phyloP scores from a whole-genome alignment of 495 filamentous ascomycete genomes.

The Cairneyella variabilis region DNA sequence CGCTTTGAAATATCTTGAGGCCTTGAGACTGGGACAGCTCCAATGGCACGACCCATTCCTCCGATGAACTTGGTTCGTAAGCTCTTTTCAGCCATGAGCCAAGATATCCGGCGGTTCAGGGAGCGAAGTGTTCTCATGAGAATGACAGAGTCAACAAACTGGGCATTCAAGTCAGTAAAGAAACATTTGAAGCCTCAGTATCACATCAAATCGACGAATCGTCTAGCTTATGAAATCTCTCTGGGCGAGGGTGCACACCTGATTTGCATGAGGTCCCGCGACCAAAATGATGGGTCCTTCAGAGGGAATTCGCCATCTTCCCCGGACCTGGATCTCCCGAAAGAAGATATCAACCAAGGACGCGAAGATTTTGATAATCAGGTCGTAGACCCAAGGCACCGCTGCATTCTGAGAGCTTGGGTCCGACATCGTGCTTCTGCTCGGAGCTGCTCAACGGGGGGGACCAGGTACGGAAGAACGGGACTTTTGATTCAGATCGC shows the following conservation, averaged over 20 bases:
- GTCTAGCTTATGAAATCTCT: too few relatives aligned
- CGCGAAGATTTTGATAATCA: slow-evolving; percentile 2
- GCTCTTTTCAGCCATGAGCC: slow-evolving; percentile 16
- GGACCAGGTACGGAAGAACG: too few relatives aligned
- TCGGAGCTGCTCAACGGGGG: too few relatives aligned
- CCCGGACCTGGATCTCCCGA: slow-evolving; percentile 10
- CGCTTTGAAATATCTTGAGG: slow-evolving; percentile 84
- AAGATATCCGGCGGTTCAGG: slow-evolving; percentile 16
- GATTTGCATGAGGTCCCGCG: slow-evolving; percentile 14
- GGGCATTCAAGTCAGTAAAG: too few relatives aligned
- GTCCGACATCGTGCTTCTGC: too few relatives aligned
- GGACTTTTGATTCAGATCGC: too few relatives aligned
- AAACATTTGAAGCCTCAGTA: too few relatives aligned
- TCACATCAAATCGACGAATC: too few relatives aligned
- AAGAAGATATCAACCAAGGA: slow-evolving; percentile 9
- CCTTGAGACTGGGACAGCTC: slow-evolving; percentile 62
- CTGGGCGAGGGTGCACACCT: too few relatives aligned
- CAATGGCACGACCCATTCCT: not conserved
- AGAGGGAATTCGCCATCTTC: slow-evolving; percentile 5
- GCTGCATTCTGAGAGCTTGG: too few relatives aligned
- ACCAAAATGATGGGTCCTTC: slow-evolving; percentile 10
- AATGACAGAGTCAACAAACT: slow-evolving; percentile 20
- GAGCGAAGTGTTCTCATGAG: slow-evolving; percentile 14
- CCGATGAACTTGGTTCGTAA: slow-evolving; percentile 6
- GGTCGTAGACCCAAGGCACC: slow-evolving; percentile 11